phyloP scores from a whole-genome alignment of 352 stramenopile genomes.

The Globisporangium lucens region DNA sequence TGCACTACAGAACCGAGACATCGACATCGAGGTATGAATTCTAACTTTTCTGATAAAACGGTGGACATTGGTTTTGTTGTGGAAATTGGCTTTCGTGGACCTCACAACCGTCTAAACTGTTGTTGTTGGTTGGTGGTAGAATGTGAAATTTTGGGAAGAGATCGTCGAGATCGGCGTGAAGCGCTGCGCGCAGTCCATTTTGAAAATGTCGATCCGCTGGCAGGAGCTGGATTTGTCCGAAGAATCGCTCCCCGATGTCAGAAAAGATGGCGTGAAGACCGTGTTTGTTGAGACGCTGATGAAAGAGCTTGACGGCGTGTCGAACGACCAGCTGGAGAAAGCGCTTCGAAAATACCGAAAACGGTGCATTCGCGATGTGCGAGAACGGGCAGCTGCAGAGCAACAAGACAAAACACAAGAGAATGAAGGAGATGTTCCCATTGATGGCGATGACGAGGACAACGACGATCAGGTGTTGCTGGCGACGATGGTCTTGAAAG shows the following conservation, averaged over 20 bases:
- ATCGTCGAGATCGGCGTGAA: conserved; percentile 50
- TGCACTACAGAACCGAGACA: conserved; percentile 23
- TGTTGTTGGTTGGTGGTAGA: conserved; percentile 22
- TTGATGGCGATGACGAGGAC: conserved; percentile 15
- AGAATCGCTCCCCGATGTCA: conserved; percentile 40
- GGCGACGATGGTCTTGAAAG: conserved; percentile 41
- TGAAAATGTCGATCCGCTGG: conserved; percentile 73
- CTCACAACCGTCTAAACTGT: not conserved
- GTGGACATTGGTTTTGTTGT: conserved; percentile 11
- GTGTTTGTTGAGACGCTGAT: conserved; percentile 53
- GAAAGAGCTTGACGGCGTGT: conserved; percentile 45
- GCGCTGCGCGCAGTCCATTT: conserved; percentile 53
- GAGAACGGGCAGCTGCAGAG: conserved; percentile 8
- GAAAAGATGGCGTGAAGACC: conserved; percentile 17
- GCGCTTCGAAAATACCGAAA: conserved; percentile 32
- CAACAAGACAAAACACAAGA: conserved; percentile 2
- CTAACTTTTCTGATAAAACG: not conserved
- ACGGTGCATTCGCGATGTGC: not conserved
- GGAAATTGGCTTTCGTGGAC: conserved; percentile 11
- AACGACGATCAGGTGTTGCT: conserved; percentile 28
- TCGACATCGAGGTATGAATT: conserved; percentile 35
- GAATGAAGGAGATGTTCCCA: conserved; percentile 10
- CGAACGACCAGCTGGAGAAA: conserved; percentile 63
- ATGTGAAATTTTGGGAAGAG: conserved; percentile 44
- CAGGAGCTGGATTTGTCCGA: conserved; percentile 58